Base-by-base conservation (phyloP, 2,329 filamentous ascomycete species). In the Penicillium sp. region DNA sequence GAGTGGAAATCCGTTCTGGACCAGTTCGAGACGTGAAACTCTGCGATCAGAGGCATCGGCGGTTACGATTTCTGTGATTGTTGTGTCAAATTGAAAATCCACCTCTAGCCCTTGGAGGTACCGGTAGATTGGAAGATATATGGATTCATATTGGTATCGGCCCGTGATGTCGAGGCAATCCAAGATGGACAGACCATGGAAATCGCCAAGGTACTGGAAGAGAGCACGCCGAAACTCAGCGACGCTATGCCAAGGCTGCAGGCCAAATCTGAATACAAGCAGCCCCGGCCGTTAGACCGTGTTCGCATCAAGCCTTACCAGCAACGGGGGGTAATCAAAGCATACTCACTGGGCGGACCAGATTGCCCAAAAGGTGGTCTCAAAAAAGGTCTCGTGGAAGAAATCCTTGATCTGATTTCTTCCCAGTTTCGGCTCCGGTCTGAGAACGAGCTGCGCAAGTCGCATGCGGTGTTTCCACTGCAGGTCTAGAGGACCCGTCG, bases 181-280 rank as follows among this genome's bases (percentile, higher is more conserved):
- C 26, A 53, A 18, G 18, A 53, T 46, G 34, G 32, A 45, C 18
- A 57, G 29, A 7, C 28, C 45, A 9, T 45, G 48, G 26, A 54
- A 52, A 7, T 48, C 47, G 2, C 24, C n/a, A 2, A 53, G 32
- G 28, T 54, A 52, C 34, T 49, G 46, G 4, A 26, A 39, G n/a
- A 57, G 33, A 28, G 53, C 37, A 12, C 49, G 51, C n/a, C 47
- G 47, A 26, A 58, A 58, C 33, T 56, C 55, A 9, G 28, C 29
- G 11, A 48, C 55, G 24, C 55, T 51, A 32, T 58, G 51, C 51
- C 50, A 54, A 13, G 53, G 55, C 35, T 56, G 48, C 29, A 58
- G 49, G 8, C 51, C 50, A 29, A 58, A 56, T 25, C 51, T 53
- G 39, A 18, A 39, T 25, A 25, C 7, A 38, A 24, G 13, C 3